Percentiles rank a stretch among this genome's conserved stretches.
Evolutionary conservation across 1,284 basidiomycete genomes (phyloP).

Genomic region (Ceratobasidium papillatum): DNA sequence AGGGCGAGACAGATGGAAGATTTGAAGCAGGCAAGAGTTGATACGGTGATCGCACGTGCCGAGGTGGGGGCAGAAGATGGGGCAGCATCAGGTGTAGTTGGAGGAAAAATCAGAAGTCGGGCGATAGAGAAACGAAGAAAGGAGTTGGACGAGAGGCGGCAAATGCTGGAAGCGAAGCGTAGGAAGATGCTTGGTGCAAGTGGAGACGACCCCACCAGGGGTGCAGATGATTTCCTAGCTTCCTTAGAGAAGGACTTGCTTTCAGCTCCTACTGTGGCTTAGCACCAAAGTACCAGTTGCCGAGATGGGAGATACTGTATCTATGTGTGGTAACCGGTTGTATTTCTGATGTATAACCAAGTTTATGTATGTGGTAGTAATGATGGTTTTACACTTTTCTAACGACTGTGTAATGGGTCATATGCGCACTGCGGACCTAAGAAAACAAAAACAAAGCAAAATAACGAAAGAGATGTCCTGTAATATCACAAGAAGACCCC

Average conservation of each 20-base stretch:
- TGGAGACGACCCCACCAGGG: constrained; percentile 46
- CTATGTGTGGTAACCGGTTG: neutral
- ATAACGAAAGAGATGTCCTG: neutral
- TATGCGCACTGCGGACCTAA: constrained; percentile 34
- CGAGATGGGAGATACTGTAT: neutral
- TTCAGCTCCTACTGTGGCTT: neutral
- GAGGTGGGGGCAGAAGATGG: constrained; percentile 68
- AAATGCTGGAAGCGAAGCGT: constrained; percentile 81
- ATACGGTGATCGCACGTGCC: constrained; percentile 73
- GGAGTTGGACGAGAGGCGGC: constrained; percentile 79
- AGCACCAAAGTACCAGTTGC: neutral
- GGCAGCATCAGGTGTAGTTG: constrained; percentile 33
- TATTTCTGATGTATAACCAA: neutral
- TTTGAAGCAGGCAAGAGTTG: constrained; percentile 68
- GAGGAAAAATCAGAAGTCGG: constrained; percentile 54
- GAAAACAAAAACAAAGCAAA: neutral
- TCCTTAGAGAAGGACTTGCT: constrained; percentile 62
- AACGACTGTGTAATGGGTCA: constrained; percentile 13
- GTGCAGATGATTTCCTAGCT: constrained; percentile 71
- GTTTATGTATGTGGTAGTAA: neutral
- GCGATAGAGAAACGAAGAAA: constrained; percentile 81
- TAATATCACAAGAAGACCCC: neutral
- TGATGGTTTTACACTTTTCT: neutral
- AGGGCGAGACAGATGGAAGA: constrained; percentile 82
- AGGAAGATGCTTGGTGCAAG: constrained; percentile 59